These are phyloP conservation scores for Furcasterigmium sp. DNA, from an alignment of 2,329 filamentous ascomycete species.

Conservation along the genomic window DNA sequence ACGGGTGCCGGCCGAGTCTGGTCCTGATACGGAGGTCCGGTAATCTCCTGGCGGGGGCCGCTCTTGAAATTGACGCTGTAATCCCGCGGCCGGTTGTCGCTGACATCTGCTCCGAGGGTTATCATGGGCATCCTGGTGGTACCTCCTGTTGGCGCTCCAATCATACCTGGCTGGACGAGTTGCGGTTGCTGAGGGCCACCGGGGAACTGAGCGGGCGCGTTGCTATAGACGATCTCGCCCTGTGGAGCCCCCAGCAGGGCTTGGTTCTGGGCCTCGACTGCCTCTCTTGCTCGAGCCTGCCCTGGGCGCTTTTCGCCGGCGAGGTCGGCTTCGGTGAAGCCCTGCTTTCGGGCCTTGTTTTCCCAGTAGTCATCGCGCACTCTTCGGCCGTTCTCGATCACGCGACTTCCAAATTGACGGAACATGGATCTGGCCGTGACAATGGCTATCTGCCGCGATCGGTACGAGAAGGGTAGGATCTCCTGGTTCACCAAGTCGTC, in stretches of 20 bases:
- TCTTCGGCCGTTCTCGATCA: slow-evolving; percentile 82
- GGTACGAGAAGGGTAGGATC: slow-evolving; percentile 93
- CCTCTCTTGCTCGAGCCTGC: slow-evolving; percentile 81
- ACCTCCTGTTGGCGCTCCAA: slow-evolving; percentile 52
- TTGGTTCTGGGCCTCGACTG: slow-evolving; percentile 63
- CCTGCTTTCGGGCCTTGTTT: slow-evolving; percentile 92
- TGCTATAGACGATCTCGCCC: slow-evolving; percentile 85
- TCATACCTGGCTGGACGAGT: slow-evolving; percentile 68
- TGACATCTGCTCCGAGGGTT: slow-evolving; percentile 72
- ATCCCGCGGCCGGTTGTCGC: slow-evolving; percentile 71
- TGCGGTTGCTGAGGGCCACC: slow-evolving; percentile 64
- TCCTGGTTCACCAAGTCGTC: slow-evolving; percentile 94
- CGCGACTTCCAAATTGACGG: slow-evolving; percentile 90
- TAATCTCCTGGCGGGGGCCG: slow-evolving; percentile 83
- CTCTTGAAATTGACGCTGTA: slow-evolving; percentile 68
- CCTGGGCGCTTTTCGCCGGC: slow-evolving; percentile 95
- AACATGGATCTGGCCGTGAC: slow-evolving; percentile 99
- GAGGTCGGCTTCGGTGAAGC: slow-evolving; percentile 93
- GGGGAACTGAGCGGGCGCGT: slow-evolving; percentile 60
- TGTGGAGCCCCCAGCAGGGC: slow-evolving; percentile 63
- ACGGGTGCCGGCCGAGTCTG: slow-evolving; percentile 71
- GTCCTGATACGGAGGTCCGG: slow-evolving; percentile 84
- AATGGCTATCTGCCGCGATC: slow-evolving; percentile 97
- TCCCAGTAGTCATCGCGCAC: slow-evolving; percentile 99
- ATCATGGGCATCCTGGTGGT: slow-evolving; percentile 78